phyloP scores from a whole-genome alignment of 305 asterid genomes.

The Solanum hybrid region DNA sequence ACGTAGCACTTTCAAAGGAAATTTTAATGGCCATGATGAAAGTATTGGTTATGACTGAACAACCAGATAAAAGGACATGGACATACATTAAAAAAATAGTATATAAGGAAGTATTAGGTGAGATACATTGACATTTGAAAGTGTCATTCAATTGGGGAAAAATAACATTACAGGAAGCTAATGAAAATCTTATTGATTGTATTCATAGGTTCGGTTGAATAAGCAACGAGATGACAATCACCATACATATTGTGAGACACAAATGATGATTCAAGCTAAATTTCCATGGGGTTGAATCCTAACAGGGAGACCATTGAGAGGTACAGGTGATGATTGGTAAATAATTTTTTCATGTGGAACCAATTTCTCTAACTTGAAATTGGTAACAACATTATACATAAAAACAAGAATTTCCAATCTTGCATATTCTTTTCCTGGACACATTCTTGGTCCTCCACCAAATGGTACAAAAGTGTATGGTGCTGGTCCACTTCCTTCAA shows the following conservation, averaged over 20 bases:
- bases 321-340: not conserved
- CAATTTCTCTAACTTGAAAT: not conserved
- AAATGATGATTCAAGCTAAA: not conserved
- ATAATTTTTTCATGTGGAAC: not conserved
- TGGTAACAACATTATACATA: not conserved
- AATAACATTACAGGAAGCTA: not conserved
- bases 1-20: not conserved
- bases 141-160: not conserved
- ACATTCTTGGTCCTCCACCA: slow-evolving; percentile 1
- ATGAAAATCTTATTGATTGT: not conserved
- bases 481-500: not conserved
- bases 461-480: slow-evolving; percentile 1
- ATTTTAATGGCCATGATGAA: not conserved
- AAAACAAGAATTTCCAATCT: not conserved
- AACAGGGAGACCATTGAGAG: not conserved
- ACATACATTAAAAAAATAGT: no score
- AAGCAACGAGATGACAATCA: not conserved
- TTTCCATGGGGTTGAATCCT: not conserved
- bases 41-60: not conserved
- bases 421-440: not conserved
- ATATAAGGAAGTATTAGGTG: not conserved
- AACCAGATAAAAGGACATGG: no score
- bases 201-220: no score
- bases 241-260: not conserved
- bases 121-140: not conserved